Conservation (phyloP, 2,329 filamentous ascomycete genomes). For the Tolypocladium cylindrosporum region DNA sequence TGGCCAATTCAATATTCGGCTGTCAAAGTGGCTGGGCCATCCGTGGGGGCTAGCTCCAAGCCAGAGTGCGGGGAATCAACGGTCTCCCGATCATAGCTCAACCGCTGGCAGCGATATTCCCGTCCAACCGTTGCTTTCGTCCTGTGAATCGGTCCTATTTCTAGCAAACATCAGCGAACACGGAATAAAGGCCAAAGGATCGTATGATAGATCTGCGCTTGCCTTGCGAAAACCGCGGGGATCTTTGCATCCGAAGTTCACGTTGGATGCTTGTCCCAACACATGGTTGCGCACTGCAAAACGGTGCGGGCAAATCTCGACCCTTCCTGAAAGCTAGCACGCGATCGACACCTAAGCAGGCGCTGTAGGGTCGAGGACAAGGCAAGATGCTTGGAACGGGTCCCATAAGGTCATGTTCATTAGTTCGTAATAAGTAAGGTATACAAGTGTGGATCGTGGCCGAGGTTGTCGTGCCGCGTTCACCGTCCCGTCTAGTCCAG, state of each 20-base stretch:
- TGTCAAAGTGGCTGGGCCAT: not conserved
- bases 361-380: not conserved
- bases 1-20: not conserved
- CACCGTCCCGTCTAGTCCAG: slow-evolving; percentile 8
- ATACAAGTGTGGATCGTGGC: not conserved
- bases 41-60: not conserved
- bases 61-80: not conserved
- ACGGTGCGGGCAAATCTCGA: not conserved
- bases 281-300: not conserved
- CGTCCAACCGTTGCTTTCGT: not conserved
- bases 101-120: not conserved
- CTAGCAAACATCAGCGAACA: not conserved
- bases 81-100: not conserved
- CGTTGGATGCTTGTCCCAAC: not conserved
- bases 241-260: not conserved
- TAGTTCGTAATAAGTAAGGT: not conserved
- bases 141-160: not conserved
- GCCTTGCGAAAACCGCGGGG: not conserved
- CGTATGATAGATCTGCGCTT: not conserved
- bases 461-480: not conserved
- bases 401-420: not conserved
- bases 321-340: not conserved
- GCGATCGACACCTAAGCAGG: not conserved
- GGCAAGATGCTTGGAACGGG: not conserved
- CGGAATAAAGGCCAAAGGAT: not conserved